Evolutionary conservation across 208 protist species (phyloP).

Genomic region (Wallacemonas sp.): DNA sequence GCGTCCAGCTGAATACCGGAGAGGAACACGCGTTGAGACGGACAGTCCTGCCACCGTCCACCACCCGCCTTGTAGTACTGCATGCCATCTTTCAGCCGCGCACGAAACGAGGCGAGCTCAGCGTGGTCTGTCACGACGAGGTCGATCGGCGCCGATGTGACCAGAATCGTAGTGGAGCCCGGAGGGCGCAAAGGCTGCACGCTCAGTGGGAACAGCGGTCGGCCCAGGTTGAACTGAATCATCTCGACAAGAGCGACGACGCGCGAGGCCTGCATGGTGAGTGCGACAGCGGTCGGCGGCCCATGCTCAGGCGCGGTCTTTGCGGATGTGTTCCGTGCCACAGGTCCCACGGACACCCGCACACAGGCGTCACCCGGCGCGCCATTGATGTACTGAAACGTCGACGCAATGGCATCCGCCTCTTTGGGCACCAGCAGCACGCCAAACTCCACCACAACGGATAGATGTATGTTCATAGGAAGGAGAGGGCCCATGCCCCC

Average conservation of each 20-base stretch:
- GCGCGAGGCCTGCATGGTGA: slow-evolving; percentile 4
- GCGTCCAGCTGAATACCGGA: slow-evolving; percentile 2
- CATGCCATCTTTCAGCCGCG: slow-evolving; percentile 14
- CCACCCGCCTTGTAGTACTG: slow-evolving; percentile 29
- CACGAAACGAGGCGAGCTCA: slow-evolving; percentile 5
- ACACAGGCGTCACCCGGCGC: slow-evolving; percentile 11
- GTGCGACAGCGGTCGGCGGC: neutral
- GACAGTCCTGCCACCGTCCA: slow-evolving; percentile 22
- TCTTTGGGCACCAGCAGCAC: slow-evolving; percentile 17
- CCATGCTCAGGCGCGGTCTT: neutral
- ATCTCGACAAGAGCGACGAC: slow-evolving; percentile 1
- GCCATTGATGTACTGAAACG: slow-evolving; percentile 5
- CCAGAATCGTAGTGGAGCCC: slow-evolving; percentile 14
- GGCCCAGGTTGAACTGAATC: slow-evolving; percentile 6
- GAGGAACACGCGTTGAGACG: slow-evolving; percentile 10
- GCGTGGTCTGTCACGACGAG: slow-evolving; percentile 6
- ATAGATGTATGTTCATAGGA: neutral
- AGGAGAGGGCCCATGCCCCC: neutral
- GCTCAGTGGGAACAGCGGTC: neutral
- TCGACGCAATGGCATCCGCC: neutral
- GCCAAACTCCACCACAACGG: slow-evolving; percentile 18
- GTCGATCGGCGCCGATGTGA: slow-evolving; percentile 21
- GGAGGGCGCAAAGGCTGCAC: neutral
- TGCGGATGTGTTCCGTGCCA: too few species aligned
- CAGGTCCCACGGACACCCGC: neutral